Evolutionary conservation across 768 basidiomycete species (phyloP).

Genomic region (Auriscalpium orientale): DNA sequence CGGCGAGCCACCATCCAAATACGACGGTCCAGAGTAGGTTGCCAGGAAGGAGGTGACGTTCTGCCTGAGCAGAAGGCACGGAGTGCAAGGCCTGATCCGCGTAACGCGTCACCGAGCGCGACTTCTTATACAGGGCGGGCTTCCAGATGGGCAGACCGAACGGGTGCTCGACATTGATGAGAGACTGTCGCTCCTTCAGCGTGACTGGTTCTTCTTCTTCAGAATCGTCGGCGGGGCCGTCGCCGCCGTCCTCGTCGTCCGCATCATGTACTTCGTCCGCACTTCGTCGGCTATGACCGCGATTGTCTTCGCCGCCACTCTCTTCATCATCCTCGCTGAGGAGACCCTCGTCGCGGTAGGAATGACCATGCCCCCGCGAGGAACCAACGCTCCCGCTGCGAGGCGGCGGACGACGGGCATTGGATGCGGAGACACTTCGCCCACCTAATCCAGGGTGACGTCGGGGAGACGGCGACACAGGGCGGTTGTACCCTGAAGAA

Average conservation of each 20-base stretch:
- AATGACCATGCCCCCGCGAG: slow-evolving; percentile 42
- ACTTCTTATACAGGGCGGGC: slow-evolving; percentile 97
- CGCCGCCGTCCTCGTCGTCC: slow-evolving; percentile 24
- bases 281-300: slow-evolving; percentile 28
- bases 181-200: slow-evolving; percentile 90
- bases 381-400: slow-evolving; percentile 62
- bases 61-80: slow-evolving; percentile 86
- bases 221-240: slow-evolving; percentile 24
- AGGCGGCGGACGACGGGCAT: slow-evolving; percentile 26
- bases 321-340: slow-evolving; percentile 14
- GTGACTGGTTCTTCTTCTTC: slow-evolving; percentile 83
- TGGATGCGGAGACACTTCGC: slow-evolving; percentile 45
- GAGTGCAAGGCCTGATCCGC: slow-evolving; percentile 93
- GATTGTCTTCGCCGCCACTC: slow-evolving; percentile 29
- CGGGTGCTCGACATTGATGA: slow-evolving; percentile 98
- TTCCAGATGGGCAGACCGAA: slow-evolving; percentile 99
- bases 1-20: slow-evolving; percentile 92
- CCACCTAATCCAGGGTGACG: slow-evolving; percentile 32
- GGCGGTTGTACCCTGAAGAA: slow-evolving; percentile 35
- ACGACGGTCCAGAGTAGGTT: slow-evolving; percentile 87
- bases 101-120: slow-evolving; percentile 90
- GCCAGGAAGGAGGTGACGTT: slow-evolving; percentile 86
- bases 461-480: slow-evolving; percentile 39
- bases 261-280: slow-evolving; percentile 30
- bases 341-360: slow-evolving; percentile 17